A percentile compares a stretch with the other conserved stretches of the same genome.
These are phyloP conservation scores for Ricinus communis DNA, from an alignment of 345 rosid genomes.

Conservation along the genomic window DNA sequence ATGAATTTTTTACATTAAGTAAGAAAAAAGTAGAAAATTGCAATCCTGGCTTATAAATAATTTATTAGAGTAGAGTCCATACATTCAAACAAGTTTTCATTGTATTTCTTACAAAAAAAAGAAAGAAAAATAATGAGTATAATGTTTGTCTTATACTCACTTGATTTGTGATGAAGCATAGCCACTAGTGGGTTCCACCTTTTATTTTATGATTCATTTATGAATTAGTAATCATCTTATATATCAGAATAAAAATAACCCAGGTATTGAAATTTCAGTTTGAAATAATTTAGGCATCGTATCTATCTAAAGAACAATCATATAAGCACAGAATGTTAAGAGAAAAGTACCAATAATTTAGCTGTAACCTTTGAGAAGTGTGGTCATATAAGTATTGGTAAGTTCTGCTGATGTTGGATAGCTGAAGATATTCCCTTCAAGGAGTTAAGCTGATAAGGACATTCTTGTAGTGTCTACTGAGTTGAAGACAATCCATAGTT, in stretches of 20 bases:
- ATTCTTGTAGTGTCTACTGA: conserved; percentile 13
- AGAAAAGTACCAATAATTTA: neutral
- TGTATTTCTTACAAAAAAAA: too few species aligned
- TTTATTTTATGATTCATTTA: too few species aligned
- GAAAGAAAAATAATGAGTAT: too few species aligned
- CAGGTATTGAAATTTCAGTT: neutral
- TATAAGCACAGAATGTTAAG: neutral
- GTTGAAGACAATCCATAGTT: conserved; percentile 29
- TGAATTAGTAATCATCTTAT: neutral
- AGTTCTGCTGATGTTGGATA: neutral
- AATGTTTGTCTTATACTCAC: too few species aligned
- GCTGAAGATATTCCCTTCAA: neutral
- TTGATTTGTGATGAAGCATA: too few species aligned
- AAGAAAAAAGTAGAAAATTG: neutral
- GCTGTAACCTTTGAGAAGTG: neutral
- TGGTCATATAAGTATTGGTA: neutral
- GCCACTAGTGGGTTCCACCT: too few species aligned
- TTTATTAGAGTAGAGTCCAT: neutral
- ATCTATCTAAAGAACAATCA: neutral
- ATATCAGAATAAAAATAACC: neutral
- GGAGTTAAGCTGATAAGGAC: conserved; percentile 27
- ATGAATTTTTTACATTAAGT: neutral
- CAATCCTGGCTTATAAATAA: neutral
- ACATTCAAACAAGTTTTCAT: too few species aligned
- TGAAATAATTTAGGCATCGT: neutral